Evolutionary conservation across 495 filamentous ascomycete genomes (phyloP).

Genomic region (Xylona heveae): DNA sequence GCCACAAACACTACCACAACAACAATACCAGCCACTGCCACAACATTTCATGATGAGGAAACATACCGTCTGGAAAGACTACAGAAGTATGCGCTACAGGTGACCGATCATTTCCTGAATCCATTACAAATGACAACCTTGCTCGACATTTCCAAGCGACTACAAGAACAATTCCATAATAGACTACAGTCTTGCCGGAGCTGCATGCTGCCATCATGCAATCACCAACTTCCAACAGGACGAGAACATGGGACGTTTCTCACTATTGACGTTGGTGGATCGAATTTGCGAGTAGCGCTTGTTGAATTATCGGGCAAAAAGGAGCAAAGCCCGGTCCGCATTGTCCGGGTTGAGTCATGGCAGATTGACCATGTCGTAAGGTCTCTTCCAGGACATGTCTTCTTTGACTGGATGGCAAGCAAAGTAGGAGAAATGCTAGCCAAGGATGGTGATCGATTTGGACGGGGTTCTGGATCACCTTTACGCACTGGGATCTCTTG

Average conservation of each 20-base stretch:
- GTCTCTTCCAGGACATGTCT: constrained; percentile 27
- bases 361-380: constrained; percentile 32
- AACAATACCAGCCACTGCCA: too few species aligned
- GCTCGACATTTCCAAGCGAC: constrained; percentile 31
- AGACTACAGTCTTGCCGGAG: constrained; percentile 30
- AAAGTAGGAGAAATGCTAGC: constrained; percentile 31
- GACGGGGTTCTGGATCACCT: constrained; percentile 15
- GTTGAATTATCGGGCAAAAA: constrained; percentile 26
- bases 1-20: too few species aligned
- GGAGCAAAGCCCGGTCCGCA: constrained; percentile 19
- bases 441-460: constrained; percentile 15
- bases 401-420: constrained; percentile 51
- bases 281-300: constrained; percentile 41
- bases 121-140: constrained; percentile 17
- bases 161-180: constrained; percentile 33
- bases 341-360: constrained; percentile 25
- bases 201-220: constrained; percentile 48
- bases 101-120: constrained; percentile 14
- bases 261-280: constrained; percentile 45
- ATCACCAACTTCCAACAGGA: constrained; percentile 36
- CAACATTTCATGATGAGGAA: too few species aligned
- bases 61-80: too few species aligned
- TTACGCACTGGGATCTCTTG: constrained; percentile 42
- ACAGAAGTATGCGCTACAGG: too few species aligned
- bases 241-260: constrained; percentile 36